These are phyloP conservation scores for Aristolochia contorta DNA, from an alignment of 164 flowering plant genomes.

Conservation along the genomic window DNA sequence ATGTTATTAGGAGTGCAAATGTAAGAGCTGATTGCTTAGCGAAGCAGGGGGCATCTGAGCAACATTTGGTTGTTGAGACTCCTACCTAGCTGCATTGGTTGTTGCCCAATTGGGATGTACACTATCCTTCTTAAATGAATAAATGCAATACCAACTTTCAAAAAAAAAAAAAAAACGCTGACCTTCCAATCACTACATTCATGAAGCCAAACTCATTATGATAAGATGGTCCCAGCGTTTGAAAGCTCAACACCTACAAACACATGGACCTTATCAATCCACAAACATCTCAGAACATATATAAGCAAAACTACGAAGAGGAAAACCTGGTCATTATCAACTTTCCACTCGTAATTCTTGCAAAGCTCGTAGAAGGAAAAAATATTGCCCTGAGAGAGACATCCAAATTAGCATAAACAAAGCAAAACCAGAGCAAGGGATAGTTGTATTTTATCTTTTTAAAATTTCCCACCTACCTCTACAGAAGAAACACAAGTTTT, in stretches of 20 bases:
- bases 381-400: slow-evolving; percentile 51
- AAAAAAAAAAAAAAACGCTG: too few relatives aligned
- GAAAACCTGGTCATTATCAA: slow-evolving; percentile 66
- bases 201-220: slow-evolving; percentile 28
- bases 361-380: slow-evolving; percentile 94
- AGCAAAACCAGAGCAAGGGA: background rate
- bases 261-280: background rate
- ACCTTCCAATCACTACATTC: slow-evolving; percentile 56
- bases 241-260: slow-evolving; percentile 53
- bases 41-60: too few relatives aligned
- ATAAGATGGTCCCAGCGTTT: slow-evolving; percentile 5
- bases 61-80: too few relatives aligned
- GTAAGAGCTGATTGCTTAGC: too few relatives aligned
- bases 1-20: too few relatives aligned
- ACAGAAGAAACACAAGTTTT: slow-evolving; percentile 56
- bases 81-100: too few relatives aligned
- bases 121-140: too few relatives aligned
- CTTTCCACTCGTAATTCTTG: slow-evolving; percentile 62
- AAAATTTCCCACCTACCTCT: slow-evolving; percentile 35
- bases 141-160: too few relatives aligned
- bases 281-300: background rate
- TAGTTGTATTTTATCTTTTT: background rate
- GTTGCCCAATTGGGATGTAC: too few relatives aligned
- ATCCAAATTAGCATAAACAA: slow-evolving; percentile 4
- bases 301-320: background rate